Percentiles rank a stretch among this genome's conserved stretches.
Conservation (phyloP, 805 yeast species). For the Barnettozyma sp. region DNA sequence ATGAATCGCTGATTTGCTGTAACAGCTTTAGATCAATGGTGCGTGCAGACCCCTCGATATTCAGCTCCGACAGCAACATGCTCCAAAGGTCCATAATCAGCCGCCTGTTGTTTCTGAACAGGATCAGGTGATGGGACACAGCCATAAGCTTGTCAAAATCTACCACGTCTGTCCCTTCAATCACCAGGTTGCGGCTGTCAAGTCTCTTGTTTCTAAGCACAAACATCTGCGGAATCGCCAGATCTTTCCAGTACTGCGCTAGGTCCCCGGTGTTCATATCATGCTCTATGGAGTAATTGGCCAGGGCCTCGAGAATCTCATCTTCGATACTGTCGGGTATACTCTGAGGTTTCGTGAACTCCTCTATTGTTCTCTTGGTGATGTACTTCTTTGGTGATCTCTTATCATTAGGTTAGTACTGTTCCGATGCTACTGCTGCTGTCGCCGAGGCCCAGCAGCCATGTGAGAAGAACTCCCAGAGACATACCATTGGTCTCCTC, state of each 20-base stretch:
- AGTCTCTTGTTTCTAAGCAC: conserved; percentile 23
- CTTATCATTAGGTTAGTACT: not conserved
- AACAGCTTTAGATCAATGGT: conserved; percentile 34
- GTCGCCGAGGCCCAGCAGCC: no score
- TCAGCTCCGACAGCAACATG: conserved; percentile 23
- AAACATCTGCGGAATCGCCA: conserved; percentile 28
- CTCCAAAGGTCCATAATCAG: conserved; percentile 37
- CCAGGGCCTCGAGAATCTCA: conserved; percentile 36
- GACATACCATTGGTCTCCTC: not conserved
- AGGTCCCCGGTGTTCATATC: conserved; percentile 34
- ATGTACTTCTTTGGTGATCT: conserved; percentile 17
- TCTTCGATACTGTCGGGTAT: conserved; percentile 41
- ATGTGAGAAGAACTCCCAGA: not conserved
- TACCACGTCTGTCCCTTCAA: conserved; percentile 37
- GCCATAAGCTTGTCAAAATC: conserved; percentile 41
- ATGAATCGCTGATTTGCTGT: conserved; percentile 26
- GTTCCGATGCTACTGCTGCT: no score
- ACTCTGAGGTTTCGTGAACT: conserved; percentile 26
- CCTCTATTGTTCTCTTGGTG: conserved; percentile 19
- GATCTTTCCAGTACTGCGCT: conserved; percentile 22
- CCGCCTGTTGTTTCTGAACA: conserved; percentile 32
- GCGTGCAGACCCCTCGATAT: conserved; percentile 16
- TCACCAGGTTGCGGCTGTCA: conserved; percentile 22
- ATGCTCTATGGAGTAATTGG: conserved; percentile 33
- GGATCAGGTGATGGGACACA: conserved; percentile 35